These are phyloP conservation scores for Amanita exitialis DNA, from an alignment of 768 basidiomycete species.

Conservation along the genomic window DNA sequence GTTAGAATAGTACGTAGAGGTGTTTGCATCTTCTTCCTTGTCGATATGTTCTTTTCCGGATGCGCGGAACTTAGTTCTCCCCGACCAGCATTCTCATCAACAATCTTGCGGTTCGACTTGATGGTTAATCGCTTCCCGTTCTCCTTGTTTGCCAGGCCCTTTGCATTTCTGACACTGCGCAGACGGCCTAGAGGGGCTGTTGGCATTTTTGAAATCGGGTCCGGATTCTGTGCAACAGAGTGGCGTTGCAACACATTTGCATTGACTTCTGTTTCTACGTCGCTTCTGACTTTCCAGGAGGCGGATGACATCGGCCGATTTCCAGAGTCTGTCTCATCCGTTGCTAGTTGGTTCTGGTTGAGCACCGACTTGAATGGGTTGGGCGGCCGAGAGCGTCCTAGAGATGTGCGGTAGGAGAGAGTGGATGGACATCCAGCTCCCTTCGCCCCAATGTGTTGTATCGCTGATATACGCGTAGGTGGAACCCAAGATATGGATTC, in stretches of 20 bases:
- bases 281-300: not conserved
- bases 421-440: not conserved
- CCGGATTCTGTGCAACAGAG: not conserved
- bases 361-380: slow-evolving; percentile 1
- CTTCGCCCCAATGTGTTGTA: not conserved
- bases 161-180: not conserved
- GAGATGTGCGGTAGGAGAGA: not conserved
- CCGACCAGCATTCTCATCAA: slow-evolving; percentile 3
- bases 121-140: not conserved
- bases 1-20: slow-evolving; percentile 6
- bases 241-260: not conserved
- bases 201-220: not conserved
- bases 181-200: not conserved
- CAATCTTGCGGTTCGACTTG: not conserved
- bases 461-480: not conserved
- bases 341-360: not conserved
- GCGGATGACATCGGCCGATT: not conserved
- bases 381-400: not conserved
- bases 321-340: not conserved
- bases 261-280: not conserved
- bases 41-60: not conserved
- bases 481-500: not conserved
- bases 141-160: not conserved
- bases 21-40: slow-evolving; percentile 1
- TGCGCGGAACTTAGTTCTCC: not conserved